Evolutionary conservation across 352 stramenopile species (phyloP).

Genomic region (Phytophthora pistaciae): DNA sequence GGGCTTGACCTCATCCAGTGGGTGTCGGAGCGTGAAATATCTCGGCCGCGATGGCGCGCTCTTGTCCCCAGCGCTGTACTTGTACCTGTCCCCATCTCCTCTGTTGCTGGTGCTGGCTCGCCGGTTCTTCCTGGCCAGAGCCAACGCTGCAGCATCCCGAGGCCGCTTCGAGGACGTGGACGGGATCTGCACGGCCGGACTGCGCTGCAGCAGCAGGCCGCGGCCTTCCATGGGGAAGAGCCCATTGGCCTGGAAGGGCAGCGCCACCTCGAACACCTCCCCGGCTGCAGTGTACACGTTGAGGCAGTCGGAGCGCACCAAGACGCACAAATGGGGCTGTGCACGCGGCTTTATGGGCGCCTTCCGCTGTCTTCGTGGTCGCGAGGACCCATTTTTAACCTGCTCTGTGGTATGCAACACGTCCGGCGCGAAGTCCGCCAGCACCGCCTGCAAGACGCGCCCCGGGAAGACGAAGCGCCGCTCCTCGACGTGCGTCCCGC

Average conservation of each 20-base stretch:
- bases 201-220: constrained; percentile 75
- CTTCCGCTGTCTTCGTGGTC: constrained; percentile 2
- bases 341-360: constrained; percentile 12
- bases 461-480: constrained; percentile 67
- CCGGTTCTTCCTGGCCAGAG: constrained; percentile 35
- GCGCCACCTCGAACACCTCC: constrained; percentile 74
- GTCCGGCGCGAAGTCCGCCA: constrained; percentile 51
- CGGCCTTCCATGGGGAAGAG: constrained; percentile 54
- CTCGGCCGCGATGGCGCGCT: constrained; percentile 40
- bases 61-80: constrained; percentile 32
- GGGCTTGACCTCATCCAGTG: constrained; percentile 82
- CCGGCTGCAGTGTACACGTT: constrained; percentile 72
- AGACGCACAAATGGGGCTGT: constrained; percentile 62
- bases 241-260: constrained; percentile 77
- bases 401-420: constrained; percentile 1
- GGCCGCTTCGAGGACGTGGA: constrained; percentile 41
- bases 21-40: constrained; percentile 80
- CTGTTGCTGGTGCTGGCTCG: constrained; percentile 48
- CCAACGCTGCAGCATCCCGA: constrained; percentile 37
- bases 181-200: constrained; percentile 34
- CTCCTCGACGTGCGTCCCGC: constrained; percentile 63
- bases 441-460: constrained; percentile 62
- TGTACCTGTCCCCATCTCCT: constrained; percentile 45
- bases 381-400: neutral
- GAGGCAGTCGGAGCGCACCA: constrained; percentile 74